A percentile compares a stretch with the other conserved stretches of the same genome.
phyloP scores from a whole-genome alignment of 1,139 yeast genomes.

The Casaregolazyma suthepensis region DNA sequence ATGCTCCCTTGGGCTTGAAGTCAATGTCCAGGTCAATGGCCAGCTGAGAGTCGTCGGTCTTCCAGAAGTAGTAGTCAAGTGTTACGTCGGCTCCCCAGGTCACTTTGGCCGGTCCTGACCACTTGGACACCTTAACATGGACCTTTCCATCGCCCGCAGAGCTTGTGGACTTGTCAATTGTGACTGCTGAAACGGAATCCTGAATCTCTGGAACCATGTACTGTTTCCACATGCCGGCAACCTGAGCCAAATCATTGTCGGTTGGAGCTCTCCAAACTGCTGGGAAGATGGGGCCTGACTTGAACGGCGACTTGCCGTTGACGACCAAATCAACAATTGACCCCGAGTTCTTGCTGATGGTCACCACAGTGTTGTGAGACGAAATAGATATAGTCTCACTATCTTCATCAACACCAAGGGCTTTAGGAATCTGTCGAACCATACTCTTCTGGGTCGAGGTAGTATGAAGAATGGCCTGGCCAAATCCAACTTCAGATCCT shows the following conservation, averaged over 20 bases:
- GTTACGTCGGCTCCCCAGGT: constrained; percentile 22
- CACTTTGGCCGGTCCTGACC: constrained; percentile 22
- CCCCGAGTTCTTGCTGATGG: constrained; percentile 15
- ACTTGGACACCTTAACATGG: constrained; percentile 15
- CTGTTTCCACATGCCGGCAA: constrained; percentile 15
- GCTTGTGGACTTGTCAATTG: constrained; percentile 11
- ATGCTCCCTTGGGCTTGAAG: constrained; percentile 19
- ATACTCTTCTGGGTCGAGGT: constrained; percentile 1
- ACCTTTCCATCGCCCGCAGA: constrained; percentile 9
- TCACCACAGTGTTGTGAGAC: neutral
- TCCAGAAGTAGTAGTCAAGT: constrained; percentile 12
- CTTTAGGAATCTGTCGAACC: neutral
- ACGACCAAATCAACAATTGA: constrained; percentile 15
- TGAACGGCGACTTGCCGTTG: constrained; percentile 14
- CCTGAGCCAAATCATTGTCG: constrained; percentile 23
- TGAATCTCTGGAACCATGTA: constrained; percentile 19
- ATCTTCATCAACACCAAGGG: constrained; percentile 6
- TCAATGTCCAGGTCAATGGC: constrained; percentile 11
- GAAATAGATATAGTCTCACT: constrained; percentile 1
- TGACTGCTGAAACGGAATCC: constrained; percentile 11
- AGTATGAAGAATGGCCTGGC: constrained; percentile 19
- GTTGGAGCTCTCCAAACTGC: constrained; percentile 34
- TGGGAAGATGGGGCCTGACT: constrained; percentile 16
- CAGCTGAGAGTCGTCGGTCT: neutral
- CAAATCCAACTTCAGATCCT: constrained; percentile 31